Percentiles rank a stretch among this genome's conserved stretches.
phyloP scores from a whole-genome alignment of 2,329 filamentous ascomycete species.

The Blastomyces parvus region DNA sequence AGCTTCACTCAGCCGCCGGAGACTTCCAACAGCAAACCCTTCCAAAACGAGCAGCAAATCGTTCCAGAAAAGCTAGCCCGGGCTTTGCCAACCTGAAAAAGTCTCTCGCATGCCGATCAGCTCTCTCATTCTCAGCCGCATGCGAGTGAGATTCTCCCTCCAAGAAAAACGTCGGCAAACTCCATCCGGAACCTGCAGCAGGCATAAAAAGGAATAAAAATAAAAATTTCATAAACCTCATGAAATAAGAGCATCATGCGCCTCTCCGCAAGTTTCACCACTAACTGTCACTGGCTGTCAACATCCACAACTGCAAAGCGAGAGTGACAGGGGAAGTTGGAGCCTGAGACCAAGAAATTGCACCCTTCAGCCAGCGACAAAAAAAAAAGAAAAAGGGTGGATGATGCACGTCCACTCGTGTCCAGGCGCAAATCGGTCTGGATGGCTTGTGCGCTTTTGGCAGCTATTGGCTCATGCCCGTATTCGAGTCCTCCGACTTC shows the following conservation, averaged over 20 bases:
- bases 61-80: not conserved
- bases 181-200: not conserved
- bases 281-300: not conserved
- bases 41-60: not conserved
- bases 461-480: not conserved
- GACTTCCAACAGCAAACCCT: not conserved
- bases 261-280: not conserved
- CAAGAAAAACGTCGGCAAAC: not conserved
- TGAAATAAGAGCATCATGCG: too few species aligned
- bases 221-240: too few species aligned
- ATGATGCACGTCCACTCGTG: not conserved
- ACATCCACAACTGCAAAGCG: not conserved
- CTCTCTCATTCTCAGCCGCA: not conserved
- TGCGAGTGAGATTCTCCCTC: not conserved
- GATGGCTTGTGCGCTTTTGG: not conserved
- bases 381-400: not conserved
- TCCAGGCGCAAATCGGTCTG: not conserved
- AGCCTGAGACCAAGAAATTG: not conserved
- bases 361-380: not conserved
- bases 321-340: not conserved
- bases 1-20: not conserved
- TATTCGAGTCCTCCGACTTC: not conserved
- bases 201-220: too few species aligned
- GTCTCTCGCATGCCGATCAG: not conserved
- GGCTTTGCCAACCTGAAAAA: not conserved